Conservation (phyloP, 495 filamentous ascomycete species). For the Lasiosphaeris hirsuta region DNA sequence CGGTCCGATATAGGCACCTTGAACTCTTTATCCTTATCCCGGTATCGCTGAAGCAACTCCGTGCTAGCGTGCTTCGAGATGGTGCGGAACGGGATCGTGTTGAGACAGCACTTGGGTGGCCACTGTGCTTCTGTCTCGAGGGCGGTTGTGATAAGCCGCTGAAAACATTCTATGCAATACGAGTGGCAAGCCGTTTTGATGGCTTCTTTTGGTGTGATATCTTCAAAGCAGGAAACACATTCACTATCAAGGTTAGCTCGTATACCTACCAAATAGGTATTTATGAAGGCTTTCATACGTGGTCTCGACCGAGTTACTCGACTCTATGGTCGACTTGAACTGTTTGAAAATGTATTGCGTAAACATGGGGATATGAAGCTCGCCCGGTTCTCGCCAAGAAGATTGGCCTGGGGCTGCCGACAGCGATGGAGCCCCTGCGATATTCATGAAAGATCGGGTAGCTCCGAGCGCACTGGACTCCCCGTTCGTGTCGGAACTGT, state of each 20-base stretch:
- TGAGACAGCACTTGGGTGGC: constrained; percentile 47
- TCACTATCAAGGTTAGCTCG: constrained; percentile 12
- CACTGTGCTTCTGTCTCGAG: constrained; percentile 40
- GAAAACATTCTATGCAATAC: constrained; percentile 43
- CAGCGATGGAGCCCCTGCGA: constrained; percentile 3
- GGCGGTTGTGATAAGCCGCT: constrained; percentile 33
- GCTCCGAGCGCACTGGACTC: constrained; percentile 15
- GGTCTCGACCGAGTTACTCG: background rate
- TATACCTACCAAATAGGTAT: background rate
- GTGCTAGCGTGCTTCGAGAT: constrained; percentile 27
- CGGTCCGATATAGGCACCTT: constrained; percentile 31
- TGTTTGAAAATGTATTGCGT: constrained; percentile 12
- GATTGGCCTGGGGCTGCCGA: background rate
- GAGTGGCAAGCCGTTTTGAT: constrained; percentile 37
- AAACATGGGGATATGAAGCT: background rate
- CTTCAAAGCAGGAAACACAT: constrained; percentile 44
- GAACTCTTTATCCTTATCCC: constrained; percentile 34
- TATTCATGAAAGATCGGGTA: background rate
- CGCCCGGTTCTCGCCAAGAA: background rate
- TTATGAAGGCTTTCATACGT: background rate
- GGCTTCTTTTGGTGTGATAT: constrained; percentile 28
- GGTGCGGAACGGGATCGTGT: constrained; percentile 31
- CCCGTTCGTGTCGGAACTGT: constrained; percentile 8
- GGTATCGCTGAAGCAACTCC: constrained; percentile 24
- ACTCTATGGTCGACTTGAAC: constrained; percentile 1